Percentiles rank a stretch among this genome's conserved stretches.
Conservation (phyloP, 208 protist genomes). For the Lotmaria passim region DNA sequence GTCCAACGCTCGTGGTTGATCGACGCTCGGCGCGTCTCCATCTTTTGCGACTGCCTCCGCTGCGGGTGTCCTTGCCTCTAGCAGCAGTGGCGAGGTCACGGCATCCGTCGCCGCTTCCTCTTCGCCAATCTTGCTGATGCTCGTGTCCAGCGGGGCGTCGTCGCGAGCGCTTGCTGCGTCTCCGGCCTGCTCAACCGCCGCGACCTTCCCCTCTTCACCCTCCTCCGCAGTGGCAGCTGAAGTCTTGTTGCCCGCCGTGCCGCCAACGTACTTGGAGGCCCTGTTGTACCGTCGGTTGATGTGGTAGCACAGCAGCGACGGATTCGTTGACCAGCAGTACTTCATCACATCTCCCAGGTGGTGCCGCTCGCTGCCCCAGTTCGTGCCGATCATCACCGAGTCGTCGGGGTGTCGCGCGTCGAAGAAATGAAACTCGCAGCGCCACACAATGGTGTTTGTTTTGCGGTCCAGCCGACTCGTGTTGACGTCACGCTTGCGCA, state of each 20-base stretch:
- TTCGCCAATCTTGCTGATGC: background rate
- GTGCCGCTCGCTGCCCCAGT: constrained; percentile 86
- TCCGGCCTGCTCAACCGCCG: background rate
- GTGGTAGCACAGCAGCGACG: constrained; percentile 76
- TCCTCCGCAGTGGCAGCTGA: too few species aligned
- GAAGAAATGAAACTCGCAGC: constrained; percentile 81
- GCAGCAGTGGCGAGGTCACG: background rate
- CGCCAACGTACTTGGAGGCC: constrained; percentile 56
- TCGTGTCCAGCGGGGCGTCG: too few species aligned
- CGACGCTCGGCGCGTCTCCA: background rate
- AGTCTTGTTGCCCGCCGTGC: too few species aligned
- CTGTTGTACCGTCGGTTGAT: constrained; percentile 85
- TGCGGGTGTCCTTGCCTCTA: background rate
- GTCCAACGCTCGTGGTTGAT: background rate
- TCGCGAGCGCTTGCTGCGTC: background rate
- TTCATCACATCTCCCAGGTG: constrained; percentile 67
- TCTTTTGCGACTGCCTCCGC: background rate
- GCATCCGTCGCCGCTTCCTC: background rate
- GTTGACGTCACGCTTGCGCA: constrained; percentile 82
- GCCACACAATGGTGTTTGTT: constrained; percentile 83
- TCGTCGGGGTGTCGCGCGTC: background rate
- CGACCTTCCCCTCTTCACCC: background rate
- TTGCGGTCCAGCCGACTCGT: constrained; percentile 74
- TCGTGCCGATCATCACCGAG: constrained; percentile 44
- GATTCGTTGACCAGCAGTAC: constrained; percentile 80